phyloP scores from a whole-genome alignment of 805 yeast genomes.

The Danielia reshetovae region DNA sequence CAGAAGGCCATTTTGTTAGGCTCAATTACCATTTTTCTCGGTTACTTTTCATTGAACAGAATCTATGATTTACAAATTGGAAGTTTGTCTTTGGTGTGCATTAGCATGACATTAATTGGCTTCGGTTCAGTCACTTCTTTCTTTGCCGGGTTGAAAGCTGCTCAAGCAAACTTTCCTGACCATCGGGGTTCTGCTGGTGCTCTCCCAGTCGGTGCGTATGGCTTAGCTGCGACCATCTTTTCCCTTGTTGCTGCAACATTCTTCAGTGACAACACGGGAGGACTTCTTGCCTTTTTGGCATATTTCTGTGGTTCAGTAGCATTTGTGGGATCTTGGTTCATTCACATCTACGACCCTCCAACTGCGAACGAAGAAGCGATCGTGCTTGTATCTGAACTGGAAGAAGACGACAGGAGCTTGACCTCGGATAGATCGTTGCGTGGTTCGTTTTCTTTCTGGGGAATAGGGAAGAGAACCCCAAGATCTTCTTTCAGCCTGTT shows the following conservation, averaged over 20 bases:
- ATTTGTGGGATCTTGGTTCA: conserved; percentile 43
- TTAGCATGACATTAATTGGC: conserved; percentile 53
- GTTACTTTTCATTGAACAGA: conserved; percentile 48
- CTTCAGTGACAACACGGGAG: conserved; percentile 51
- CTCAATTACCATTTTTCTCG: conserved; percentile 48
- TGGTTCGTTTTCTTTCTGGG: conserved; percentile 41
- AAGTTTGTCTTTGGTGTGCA: conserved; percentile 39
- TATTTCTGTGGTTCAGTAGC: conserved; percentile 46
- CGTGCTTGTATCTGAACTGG: not conserved
- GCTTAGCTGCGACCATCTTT: conserved; percentile 65
- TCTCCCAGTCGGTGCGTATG: conserved; percentile 64
- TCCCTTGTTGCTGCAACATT: conserved; percentile 52
- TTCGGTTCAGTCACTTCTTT: conserved; percentile 64
- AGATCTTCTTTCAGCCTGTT: conserved; percentile 8
- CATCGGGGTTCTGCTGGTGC: conserved; percentile 71
- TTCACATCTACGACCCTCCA: conserved; percentile 31
- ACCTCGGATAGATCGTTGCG: conserved; percentile 11
- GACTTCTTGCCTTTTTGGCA: conserved; percentile 53
- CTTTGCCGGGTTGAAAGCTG: conserved; percentile 53
- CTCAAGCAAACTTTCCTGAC: conserved; percentile 63
- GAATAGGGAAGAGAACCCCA: conserved; percentile 30
- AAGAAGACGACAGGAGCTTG: not conserved
- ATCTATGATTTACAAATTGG: conserved; percentile 41
- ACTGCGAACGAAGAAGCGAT: conserved; percentile 17
- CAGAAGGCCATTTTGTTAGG: conserved; percentile 51